Evolutionary conservation across 305 asterid genomes (phyloP), one percentile per base, ranked within the genome.

Genomic region (Fraxinus paxiana): DNA sequence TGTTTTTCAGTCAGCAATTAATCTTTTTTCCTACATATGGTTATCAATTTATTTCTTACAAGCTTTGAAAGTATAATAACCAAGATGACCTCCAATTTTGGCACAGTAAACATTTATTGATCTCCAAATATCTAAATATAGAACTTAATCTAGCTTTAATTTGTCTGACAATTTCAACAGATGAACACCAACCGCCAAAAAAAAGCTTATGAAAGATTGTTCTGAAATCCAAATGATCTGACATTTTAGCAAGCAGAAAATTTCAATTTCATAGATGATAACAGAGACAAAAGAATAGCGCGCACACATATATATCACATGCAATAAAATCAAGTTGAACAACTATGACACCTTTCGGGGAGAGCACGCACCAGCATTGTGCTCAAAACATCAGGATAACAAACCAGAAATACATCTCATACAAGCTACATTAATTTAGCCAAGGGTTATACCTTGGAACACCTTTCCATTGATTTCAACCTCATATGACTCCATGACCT

Each of bases 401-500:
- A 79, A 69, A 79, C 22, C 30, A 79, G 82, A 61, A 81, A 5
- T 51, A 48, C 67, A 80, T 75, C 26, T 37, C 46, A 71, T 75
- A 31, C 74, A 76, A 30, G 71, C 37, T 78, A 81, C 79, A 22
- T 77, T 48, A 74, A 72, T 77, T 35, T 74, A 41, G 24, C 30
- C 51, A 74, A 78, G 73, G 67, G 59, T n/a, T 75, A 43, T 91
- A 95, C 98, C 98, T 90, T 92, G 99, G 86, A 86, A 96, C 77
- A 88, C 90, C 88, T 96, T 96, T 63, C 99, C 99, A 79, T 92
- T 96, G 63, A 96, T 96, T 88, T 93, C 99, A 70, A 96, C 99
- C 87, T 94, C 99, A 86, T 94, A 94, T n/a, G 99, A 96, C 89
- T 94, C 97, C 99, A 96, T 96, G 87, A 96, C 98, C 89, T 94